Evolutionary conservation across 345 rosid genomes (phyloP).

Genomic region (Hirschfeldia incana): DNA sequence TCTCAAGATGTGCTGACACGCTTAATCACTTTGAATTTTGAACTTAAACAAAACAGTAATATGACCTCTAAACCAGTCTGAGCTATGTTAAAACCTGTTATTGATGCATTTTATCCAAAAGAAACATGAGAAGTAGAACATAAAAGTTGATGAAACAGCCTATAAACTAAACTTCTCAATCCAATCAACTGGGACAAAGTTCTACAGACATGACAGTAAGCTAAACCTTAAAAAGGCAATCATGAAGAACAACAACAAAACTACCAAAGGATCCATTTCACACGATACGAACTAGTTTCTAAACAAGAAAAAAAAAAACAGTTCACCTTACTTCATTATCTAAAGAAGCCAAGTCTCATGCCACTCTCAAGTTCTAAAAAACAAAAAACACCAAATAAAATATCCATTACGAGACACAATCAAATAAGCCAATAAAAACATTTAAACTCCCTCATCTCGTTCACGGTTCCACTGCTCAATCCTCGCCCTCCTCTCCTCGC

Average conservation of each 20-base stretch:
- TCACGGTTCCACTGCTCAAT: conserved; percentile 94
- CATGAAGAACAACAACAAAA: conserved; percentile 15
- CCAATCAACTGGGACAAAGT: not conserved
- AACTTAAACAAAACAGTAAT: not conserved
- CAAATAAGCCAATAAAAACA: not conserved
- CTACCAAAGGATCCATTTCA: conserved; percentile 10
- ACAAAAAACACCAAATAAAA: conserved; percentile 17
- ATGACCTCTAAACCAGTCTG: not conserved
- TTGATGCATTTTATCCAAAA: not conserved
- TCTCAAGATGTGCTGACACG: not conserved
- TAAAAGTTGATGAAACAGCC: not conserved
- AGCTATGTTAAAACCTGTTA: not conserved
- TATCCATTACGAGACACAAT: conserved; percentile 18
- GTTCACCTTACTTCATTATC: conserved; percentile 10
- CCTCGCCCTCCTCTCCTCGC: conserved; percentile 85
- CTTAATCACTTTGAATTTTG: not conserved
- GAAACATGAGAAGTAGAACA: not conserved
- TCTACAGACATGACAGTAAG: not conserved
- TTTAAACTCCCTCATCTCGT: conserved; percentile 45
- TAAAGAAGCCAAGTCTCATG: conserved; percentile 18
- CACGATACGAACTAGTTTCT: conserved; percentile 24
- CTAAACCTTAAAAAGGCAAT: not conserved
- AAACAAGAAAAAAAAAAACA: not conserved
- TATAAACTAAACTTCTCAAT: not conserved
- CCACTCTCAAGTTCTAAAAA: conserved; percentile 20